Conservation (phyloP, 768 basidiomycete species). For the Guyanaporus albipodus region DNA sequence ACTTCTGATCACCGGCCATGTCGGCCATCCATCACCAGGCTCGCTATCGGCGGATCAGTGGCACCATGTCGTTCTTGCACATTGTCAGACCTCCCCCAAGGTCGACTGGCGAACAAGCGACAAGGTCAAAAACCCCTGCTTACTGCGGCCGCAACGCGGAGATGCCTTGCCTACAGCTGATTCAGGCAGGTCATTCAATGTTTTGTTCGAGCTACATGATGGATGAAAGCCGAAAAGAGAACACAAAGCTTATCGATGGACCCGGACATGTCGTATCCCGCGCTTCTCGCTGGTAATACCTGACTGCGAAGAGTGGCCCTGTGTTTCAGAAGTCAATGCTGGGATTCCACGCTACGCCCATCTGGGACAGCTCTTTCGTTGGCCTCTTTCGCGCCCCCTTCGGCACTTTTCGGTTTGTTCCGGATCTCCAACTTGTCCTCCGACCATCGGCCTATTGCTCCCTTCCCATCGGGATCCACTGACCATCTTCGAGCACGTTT, state of each 20-base stretch:
- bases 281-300: no score
- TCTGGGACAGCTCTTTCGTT: neutral
- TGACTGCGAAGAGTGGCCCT: neutral
- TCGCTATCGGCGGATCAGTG: no score
- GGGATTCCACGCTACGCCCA: neutral
- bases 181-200: neutral
- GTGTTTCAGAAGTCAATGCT: slow-evolving; percentile 2
- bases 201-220: no score
- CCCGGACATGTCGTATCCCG: neutral
- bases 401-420: neutral
- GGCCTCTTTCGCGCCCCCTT: neutral
- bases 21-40: no score
- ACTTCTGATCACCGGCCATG: no score
- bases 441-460: slow-evolving; percentile 2
- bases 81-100: no score
- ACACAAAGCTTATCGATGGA: neutral
- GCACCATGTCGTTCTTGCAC: no score
- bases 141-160: neutral
- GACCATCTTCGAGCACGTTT: neutral
- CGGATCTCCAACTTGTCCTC: neutral
- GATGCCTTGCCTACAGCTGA: neutral
- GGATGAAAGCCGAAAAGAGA: neutral
- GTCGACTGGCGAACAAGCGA: neutral
- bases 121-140: neutral
- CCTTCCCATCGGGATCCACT: slow-evolving; percentile 4